phyloP scores from a whole-genome alignment of 257 asterid species.

The Nicotiana undulata region DNA sequence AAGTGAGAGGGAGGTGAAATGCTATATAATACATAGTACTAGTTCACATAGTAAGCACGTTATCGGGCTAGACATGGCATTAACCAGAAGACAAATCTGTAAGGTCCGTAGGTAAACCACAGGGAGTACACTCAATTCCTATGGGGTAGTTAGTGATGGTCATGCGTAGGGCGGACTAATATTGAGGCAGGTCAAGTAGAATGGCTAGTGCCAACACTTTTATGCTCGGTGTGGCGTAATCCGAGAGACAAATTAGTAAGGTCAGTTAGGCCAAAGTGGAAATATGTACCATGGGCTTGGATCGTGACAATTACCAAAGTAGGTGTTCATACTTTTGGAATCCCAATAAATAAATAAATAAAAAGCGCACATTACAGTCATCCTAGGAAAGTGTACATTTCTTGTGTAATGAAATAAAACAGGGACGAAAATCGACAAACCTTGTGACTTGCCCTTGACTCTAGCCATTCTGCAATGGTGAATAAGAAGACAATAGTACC shows the following conservation, averaged over 20 bases:
- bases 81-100: not conserved
- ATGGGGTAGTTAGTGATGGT: not conserved
- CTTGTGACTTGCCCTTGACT: constrained; percentile 81
- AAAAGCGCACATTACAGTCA: not conserved
- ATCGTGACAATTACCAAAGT: not conserved
- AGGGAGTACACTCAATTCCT: not conserved
- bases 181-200: not conserved
- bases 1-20: not conserved
- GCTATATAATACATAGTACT: not conserved
- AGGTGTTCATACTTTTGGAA: not conserved
- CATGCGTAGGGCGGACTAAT: not conserved
- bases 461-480: constrained; percentile 79
- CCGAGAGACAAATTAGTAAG: not conserved
- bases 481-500: constrained; percentile 77
- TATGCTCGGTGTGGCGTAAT: not conserved
- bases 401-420: not conserved
- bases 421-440: constrained; percentile 20
- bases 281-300: not conserved
- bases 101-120: not conserved
- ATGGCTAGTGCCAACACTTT: not conserved
- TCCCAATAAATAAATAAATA: not conserved
- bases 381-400: not conserved
- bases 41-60: not conserved
- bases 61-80: not conserved
- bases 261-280: not conserved